These are phyloP conservation scores for Beta vulgaris DNA, from an alignment of 148 eudicot species.

Conservation along the genomic window DNA sequence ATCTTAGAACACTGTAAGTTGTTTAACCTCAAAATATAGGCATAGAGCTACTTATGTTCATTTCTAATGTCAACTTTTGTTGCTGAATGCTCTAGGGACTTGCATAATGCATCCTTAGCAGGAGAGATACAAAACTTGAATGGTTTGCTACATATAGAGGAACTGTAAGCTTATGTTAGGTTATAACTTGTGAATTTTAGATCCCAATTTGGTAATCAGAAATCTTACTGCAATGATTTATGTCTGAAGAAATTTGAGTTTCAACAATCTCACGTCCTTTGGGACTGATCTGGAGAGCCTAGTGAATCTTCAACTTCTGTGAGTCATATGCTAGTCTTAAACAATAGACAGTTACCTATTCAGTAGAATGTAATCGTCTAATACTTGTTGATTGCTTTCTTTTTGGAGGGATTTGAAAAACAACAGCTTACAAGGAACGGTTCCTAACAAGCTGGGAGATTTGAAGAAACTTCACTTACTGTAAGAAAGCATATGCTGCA, in stretches of 20 bases:
- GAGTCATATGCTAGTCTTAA: constrained; percentile 28
- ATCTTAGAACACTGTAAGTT: constrained; percentile 65
- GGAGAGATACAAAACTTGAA: constrained; percentile 74
- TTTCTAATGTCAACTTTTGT: background rate
- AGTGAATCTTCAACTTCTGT: constrained; percentile 61
- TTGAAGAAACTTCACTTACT: constrained; percentile 60
- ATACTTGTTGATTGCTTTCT: background rate
- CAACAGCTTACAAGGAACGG: constrained; percentile 59
- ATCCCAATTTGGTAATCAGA: background rate
- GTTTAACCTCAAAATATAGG: background rate
- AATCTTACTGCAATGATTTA: background rate
- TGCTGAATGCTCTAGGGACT: constrained; percentile 44
- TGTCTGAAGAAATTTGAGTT: constrained; percentile 68
- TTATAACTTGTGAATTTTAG: background rate
- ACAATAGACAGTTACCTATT: background rate
- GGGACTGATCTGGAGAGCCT: constrained; percentile 58
- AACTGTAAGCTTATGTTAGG: constrained; percentile 40
- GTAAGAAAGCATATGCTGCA: constrained; percentile 38
- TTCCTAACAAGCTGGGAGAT: constrained; percentile 59
- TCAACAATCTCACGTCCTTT: constrained; percentile 65
- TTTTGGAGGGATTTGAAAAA: constrained; percentile 61
- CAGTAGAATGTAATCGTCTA: background rate
- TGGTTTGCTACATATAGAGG: constrained; percentile 59
- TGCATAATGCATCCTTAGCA: constrained; percentile 68
- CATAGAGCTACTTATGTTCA: background rate